Evolutionary conservation across 352 stramenopile genomes (phyloP).

Genomic region (Blastocystis sp.): DNA sequence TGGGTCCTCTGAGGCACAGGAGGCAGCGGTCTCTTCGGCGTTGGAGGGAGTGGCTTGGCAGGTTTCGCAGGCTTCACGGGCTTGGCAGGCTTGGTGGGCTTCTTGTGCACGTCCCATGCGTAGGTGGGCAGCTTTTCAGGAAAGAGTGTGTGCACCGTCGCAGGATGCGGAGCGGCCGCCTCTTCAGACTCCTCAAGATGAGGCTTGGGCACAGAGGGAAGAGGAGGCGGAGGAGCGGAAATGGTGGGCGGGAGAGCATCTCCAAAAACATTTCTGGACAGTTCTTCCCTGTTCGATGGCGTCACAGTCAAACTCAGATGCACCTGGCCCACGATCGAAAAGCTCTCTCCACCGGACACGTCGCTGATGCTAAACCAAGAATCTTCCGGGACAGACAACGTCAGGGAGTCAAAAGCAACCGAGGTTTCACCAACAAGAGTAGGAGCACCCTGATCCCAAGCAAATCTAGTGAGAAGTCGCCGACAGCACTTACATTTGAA

Average conservation of each 20-base stretch:
- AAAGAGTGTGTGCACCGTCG: background rate
- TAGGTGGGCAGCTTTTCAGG: background rate
- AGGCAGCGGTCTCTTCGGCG: background rate
- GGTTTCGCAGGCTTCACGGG: background rate
- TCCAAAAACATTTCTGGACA: background rate
- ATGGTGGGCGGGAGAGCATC: background rate
- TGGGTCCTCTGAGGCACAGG: background rate
- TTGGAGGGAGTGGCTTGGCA: background rate
- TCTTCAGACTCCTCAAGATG: background rate
- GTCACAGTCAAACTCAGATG: background rate
- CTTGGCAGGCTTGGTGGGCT: background rate
- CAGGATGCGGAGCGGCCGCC: background rate
- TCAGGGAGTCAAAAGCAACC: background rate
- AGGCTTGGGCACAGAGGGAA: conserved; percentile 20
- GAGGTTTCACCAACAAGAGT: background rate
- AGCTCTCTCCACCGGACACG: background rate
- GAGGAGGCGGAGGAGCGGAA: background rate
- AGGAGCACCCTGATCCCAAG: background rate
- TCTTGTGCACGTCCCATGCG: background rate
- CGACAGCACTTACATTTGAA: conserved; percentile 1
- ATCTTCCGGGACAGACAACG: background rate
- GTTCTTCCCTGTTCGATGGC: background rate
- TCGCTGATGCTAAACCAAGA: conserved; percentile 16
- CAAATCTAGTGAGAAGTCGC: background rate
- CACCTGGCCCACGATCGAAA: background rate